Evolutionary conservation across 2,329 filamentous ascomycete species (phyloP), one percentile per base, ranked within the genome.

Genomic region (Beauveria medogensis): DNA sequence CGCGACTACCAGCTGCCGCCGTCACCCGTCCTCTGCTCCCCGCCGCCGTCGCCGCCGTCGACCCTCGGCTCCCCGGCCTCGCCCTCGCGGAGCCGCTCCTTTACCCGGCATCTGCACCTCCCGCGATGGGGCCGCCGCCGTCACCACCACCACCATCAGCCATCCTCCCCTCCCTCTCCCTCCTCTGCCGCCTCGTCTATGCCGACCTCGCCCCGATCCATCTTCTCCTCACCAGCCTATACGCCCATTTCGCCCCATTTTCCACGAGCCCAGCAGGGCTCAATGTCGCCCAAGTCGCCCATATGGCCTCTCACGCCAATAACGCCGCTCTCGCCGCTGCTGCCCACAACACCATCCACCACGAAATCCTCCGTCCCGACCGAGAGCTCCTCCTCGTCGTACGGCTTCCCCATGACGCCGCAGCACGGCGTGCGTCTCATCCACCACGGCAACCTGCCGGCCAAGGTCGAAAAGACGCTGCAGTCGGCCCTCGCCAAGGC

Each of bases 1-100:
- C 78, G 79, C 51, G 81, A 84, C 61, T 81, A 82, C 65, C 80
- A 85, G 67, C 72, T 85, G 8, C 81, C 80, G n/a, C 55, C 61
- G n/a, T 60, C 56, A 24, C 51, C 61, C 4, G 43, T 59, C 10
- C 43, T n/a, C 65, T 69, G 51, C 63, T 69, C 60, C 28, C 67
- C 51, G 64, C 68, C 30, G 30, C 30, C 30, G 9, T 34, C 30
- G 3, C 30, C 30, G 30, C 30, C 30, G 1, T 34, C 30, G 10
- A 12, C 22, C 64, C 70, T 16, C 61, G 65, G 41, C 28, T 60
- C 56, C n/a, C 60, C 71, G 12, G 70, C 73, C 4, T 72, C 72
- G 20, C 69, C 72, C 14, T 52, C 65, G 2, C 10, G 12, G 28
- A 44, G 24, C 69, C 26, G 65, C 30, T 34, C 10, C 70, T 40